These are phyloP conservation scores for Mycocentrospora acerina DNA, from an alignment of 2,329 filamentous ascomycete genomes.

Conservation along the genomic window DNA sequence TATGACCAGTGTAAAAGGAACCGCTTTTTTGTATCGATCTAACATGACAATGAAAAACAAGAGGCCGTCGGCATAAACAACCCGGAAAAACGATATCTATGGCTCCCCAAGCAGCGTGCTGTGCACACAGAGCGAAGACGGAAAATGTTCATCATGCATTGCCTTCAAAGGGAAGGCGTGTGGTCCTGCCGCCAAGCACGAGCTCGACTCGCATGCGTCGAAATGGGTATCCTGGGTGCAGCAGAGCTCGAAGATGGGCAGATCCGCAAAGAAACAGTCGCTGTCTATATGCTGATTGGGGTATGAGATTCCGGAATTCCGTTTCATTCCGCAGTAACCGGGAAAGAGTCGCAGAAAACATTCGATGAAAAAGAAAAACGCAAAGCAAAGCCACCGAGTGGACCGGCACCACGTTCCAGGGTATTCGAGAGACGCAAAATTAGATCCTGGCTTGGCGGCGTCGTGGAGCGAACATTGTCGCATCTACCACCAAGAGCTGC, in stretches of 20 bases:
- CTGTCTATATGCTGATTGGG: constrained; percentile 55
- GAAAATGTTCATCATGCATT: constrained; percentile 45
- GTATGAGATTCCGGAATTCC: constrained; percentile 49
- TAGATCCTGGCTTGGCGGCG: constrained; percentile 30
- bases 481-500: constrained; percentile 68
- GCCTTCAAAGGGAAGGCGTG: constrained; percentile 30
- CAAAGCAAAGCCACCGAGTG: constrained; percentile 21
- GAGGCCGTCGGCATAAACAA: constrained; percentile 38
- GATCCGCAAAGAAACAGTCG: constrained; percentile 49
- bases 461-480: constrained; percentile 17
- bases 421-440: constrained; percentile 22
- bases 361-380: constrained; percentile 28
- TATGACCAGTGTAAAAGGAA: constrained; percentile 42
- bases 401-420: constrained; percentile 25
- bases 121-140: constrained; percentile 39
- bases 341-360: constrained; percentile 38
- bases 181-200: constrained; percentile 40
- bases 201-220: constrained; percentile 39
- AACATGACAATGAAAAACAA: constrained; percentile 26
- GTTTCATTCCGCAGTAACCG: constrained; percentile 37
- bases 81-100: constrained; percentile 46
- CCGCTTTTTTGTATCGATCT: constrained; percentile 40
- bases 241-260: constrained; percentile 44
- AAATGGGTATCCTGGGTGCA: constrained; percentile 40
- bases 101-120: constrained; percentile 44